Evolutionary conservation across 2,329 filamentous ascomycete genomes (phyloP).

Genomic region (Fusarium denticulatum): DNA sequence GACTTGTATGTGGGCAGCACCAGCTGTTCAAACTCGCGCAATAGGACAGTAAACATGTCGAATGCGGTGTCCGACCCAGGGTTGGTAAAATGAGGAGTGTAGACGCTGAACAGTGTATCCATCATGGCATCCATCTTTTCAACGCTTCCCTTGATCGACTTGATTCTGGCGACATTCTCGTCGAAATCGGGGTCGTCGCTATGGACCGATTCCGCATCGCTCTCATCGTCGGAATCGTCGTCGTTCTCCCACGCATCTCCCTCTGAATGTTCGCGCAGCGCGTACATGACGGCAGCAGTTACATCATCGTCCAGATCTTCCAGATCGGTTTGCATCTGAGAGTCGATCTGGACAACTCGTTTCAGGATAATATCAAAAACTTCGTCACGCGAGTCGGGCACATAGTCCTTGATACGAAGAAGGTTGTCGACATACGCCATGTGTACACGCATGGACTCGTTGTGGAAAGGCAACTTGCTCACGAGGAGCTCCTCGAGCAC

Average conservation of each 20-base stretch:
- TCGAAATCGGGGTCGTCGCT: slow-evolving; percentile 76
- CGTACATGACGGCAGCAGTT: slow-evolving; percentile 75
- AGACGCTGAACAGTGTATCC: slow-evolving; percentile 86
- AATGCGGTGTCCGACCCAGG: slow-evolving; percentile 75
- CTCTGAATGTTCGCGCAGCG: slow-evolving; percentile 46
- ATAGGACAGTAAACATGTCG: slow-evolving; percentile 78
- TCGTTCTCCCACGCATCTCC: slow-evolving; percentile 59
- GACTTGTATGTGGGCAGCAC: slow-evolving; percentile 92
- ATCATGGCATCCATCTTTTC: slow-evolving; percentile 92
- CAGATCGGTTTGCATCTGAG: slow-evolving; percentile 92
- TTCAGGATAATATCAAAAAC: slow-evolving; percentile 86
- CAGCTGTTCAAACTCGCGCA: slow-evolving; percentile 86
- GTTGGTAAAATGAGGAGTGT: slow-evolving; percentile 75
- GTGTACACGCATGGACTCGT: slow-evolving; percentile 81
- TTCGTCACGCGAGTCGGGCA: slow-evolving; percentile 79
- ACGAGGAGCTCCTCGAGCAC: slow-evolving; percentile 74
- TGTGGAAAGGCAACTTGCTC: slow-evolving; percentile 78
- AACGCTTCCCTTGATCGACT: slow-evolving; percentile 81
- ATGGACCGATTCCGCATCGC: slow-evolving; percentile 75
- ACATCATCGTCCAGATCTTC: slow-evolving; percentile 93
- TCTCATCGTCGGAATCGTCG: slow-evolving; percentile 62
- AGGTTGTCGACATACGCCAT: slow-evolving; percentile 90
- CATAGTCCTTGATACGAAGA: slow-evolving; percentile 79
- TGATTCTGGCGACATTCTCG: slow-evolving; percentile 70
- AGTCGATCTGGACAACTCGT: slow-evolving; percentile 91